Conservation (phyloP, 352 stramenopile genomes). For the Phytopythium chamaehyphon region DNA sequence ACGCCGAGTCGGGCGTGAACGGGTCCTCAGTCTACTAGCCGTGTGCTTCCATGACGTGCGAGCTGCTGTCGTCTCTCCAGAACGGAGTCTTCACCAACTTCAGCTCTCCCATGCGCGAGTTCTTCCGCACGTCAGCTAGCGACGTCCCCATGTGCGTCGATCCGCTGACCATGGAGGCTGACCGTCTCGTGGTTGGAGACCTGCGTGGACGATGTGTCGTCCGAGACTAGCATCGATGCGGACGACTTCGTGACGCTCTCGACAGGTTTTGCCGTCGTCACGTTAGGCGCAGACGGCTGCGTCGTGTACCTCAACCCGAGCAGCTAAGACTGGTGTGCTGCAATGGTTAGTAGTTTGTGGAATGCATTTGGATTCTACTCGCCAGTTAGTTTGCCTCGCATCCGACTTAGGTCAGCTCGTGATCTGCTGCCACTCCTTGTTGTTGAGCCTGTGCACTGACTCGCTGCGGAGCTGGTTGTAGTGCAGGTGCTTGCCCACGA, state of each 20-base stretch:
- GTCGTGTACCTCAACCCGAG: constrained; percentile 46
- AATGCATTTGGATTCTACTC: too few species aligned
- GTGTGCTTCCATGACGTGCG: constrained; percentile 57
- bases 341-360: too few species aligned
- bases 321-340: too few species aligned
- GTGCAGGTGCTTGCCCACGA: constrained; percentile 56
- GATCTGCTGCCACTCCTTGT: constrained; percentile 61
- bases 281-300: constrained; percentile 40
- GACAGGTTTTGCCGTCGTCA: constrained; percentile 59
- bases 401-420: constrained; percentile 23
- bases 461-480: constrained; percentile 52
- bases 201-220: constrained; percentile 42
- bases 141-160: constrained; percentile 56
- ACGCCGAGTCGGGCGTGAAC: constrained; percentile 25
- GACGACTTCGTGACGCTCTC: constrained; percentile 44
- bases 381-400: constrained; percentile 29
- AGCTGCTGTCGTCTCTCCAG: constrained; percentile 58
- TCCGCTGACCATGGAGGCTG: constrained; percentile 40
- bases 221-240: constrained; percentile 53
- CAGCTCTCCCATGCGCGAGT: constrained; percentile 48
- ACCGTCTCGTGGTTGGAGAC: constrained; percentile 28
- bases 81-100: constrained; percentile 80
- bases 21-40: constrained; percentile 31
- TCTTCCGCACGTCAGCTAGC: constrained; percentile 35
- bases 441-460: constrained; percentile 45